Percentiles rank a stretch among this genome's conserved stretches.
phyloP scores from a whole-genome alignment of 257 asterid genomes.

The Rubia yunnanensis region DNA sequence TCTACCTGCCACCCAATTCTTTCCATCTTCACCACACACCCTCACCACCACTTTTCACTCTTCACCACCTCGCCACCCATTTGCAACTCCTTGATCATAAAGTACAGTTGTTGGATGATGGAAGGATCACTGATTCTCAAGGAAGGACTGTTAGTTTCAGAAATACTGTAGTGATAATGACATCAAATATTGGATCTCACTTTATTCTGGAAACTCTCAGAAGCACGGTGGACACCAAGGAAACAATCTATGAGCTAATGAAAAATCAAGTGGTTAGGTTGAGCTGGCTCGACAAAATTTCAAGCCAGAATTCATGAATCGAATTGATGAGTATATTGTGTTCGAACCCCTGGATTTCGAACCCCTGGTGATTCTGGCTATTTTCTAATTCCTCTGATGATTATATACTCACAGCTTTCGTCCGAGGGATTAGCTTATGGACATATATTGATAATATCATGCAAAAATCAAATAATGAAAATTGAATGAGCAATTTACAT shows the following conservation, averaged over 20 bases:
- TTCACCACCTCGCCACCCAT: too few relatives aligned
- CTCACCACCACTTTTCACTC: too few relatives aligned
- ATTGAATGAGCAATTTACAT: too few relatives aligned
- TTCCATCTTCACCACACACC: too few relatives aligned
- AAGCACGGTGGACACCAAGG: conserved; percentile 42
- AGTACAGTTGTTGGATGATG: conserved; percentile 88
- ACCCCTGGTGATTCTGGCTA: too few relatives aligned
- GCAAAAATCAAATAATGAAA: too few relatives aligned
- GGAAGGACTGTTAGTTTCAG: conserved; percentile 86
- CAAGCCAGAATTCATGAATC: conserved; percentile 88
- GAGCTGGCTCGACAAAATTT: conserved; percentile 81
- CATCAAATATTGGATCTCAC: conserved; percentile 85
- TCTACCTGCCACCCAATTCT: too few relatives aligned
- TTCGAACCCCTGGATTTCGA: conserved; percentile 73
- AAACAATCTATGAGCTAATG: conserved; percentile 66
- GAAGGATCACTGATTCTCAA: conserved; percentile 86
- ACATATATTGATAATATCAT: too few relatives aligned
- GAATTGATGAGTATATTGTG: conserved; percentile 85
- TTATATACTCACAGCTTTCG: too few relatives aligned
- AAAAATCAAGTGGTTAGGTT: conserved; percentile 70
- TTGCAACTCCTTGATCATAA: too few relatives aligned
- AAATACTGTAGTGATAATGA: conserved; percentile 76
- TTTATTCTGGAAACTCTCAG: conserved; percentile 71
- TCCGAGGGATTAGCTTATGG: too few relatives aligned
- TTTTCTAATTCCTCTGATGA: too few relatives aligned